Conservation (phyloP, 2,329 filamentous ascomycete species). For the Pseudopithomyces chartarum region DNA sequence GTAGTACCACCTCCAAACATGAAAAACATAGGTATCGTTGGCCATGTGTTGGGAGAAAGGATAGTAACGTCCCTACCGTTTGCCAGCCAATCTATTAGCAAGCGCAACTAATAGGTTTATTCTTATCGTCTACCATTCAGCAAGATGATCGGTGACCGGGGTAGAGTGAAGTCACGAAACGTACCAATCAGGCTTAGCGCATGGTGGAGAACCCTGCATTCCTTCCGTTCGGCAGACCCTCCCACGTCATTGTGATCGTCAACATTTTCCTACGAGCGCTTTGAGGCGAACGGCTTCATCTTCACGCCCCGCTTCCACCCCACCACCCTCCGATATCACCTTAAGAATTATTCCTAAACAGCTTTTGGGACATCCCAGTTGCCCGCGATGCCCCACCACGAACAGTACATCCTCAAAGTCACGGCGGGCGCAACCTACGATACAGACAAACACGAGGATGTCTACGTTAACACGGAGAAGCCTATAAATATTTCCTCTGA, state of each 20-base stretch:
- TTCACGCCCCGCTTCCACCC: not conserved
- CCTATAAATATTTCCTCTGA: conserved; percentile 67
- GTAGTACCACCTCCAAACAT: too few relatives aligned
- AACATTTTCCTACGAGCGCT: conserved; percentile 8
- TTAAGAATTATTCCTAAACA: not conserved
- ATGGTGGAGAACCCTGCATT: conserved; percentile 1
- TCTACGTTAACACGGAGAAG: conserved; percentile 74
- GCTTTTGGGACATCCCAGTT: not conserved
- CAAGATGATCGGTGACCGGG: too few relatives aligned
- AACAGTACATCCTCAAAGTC: conserved; percentile 77
- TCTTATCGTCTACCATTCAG: too few relatives aligned
- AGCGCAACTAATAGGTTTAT: too few relatives aligned
- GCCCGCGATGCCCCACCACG: conserved; percentile 57
- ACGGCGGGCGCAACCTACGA: conserved; percentile 83
- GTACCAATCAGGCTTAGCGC: not conserved
- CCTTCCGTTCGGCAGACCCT: conserved; percentile 1
- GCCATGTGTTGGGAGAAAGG: too few relatives aligned
- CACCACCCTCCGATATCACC: not conserved
- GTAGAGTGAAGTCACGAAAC: not conserved
- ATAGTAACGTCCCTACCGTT: too few relatives aligned
- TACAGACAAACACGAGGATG: conserved; percentile 68
- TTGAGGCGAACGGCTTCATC: not conserved
- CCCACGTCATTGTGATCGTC: conserved; percentile 16
- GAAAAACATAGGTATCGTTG: too few relatives aligned
- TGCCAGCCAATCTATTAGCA: too few relatives aligned